Base-by-base conservation (phyloP, 2,329 filamentous ascomycete genomes). In the Colletotrichum abscissum region DNA sequence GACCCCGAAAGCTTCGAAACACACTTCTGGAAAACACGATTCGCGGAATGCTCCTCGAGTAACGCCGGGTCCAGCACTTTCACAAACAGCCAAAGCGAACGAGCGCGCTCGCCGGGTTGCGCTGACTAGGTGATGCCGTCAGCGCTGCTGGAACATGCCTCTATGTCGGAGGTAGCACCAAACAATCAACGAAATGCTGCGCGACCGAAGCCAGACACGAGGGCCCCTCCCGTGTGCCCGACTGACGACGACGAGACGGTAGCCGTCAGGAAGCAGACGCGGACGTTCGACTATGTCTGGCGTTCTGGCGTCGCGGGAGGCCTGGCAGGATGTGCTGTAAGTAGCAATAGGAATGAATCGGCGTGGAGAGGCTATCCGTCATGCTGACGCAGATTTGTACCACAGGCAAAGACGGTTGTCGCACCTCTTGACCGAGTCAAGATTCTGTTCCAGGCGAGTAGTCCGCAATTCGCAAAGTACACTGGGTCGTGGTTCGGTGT, bases 351-450 rank as follows among this genome's bases (percentile, higher is more conserved):
- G n/a, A 30, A 58, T n/a, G 22, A 35, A 49, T 42, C 38, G 16
- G 38, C 38, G 35, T 33, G 49, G 11, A 42, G 42, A 74, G 2
- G 22, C 24, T 2, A 6, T 19, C 11, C 64, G 38, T 71, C 28
- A 54, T 9, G 42, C 65, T 64, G 33, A 66, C 57, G 14, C 38
- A 30, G 8, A 52, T 42, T n/a, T 24, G 57, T 54, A 64, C 69
- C 74, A 64, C 78, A 98, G 95, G 97, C 94, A 74, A 99, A 99
- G 88, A 98, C 96, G 0, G 88, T 97, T 7, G 97, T 99, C 49
- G 97, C 95, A 28, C 97, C 97, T 28, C 93, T 99, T 76, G 97
- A 99, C 84, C 93, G 97, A 76, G 97, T 99, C 79, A 99, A 99
- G 85, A 99, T 99, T 80, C 93, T 99, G 55, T 98, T 99, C 85